A percentile compares a stretch with the other conserved stretches of the same genome.
Conservation (phyloP, 805 yeast species). For the Schwanniomyces yamadae region DNA sequence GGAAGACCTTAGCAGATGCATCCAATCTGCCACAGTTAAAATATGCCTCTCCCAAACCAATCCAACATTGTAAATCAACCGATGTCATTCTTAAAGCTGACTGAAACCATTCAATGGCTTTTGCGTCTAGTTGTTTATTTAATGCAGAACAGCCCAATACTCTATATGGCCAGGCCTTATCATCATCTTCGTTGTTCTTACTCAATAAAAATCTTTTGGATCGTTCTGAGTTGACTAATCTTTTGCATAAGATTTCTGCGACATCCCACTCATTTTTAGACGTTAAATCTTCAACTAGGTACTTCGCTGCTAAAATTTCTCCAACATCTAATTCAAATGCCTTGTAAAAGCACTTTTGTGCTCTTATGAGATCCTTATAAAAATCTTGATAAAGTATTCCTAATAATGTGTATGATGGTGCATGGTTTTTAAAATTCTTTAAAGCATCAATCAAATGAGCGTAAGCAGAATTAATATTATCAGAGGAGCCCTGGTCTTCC, state of each 20-base stretch:
- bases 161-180: slow-evolving; percentile 81
- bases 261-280: slow-evolving; percentile 74
- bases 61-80: slow-evolving; percentile 78
- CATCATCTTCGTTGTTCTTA: slow-evolving; percentile 26
- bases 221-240: slow-evolving; percentile 63
- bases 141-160: slow-evolving; percentile 78
- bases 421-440: slow-evolving; percentile 60
- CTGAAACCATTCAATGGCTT: slow-evolving; percentile 88
- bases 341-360: slow-evolving; percentile 81
- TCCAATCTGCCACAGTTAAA: slow-evolving; percentile 78
- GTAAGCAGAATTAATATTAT: slow-evolving; percentile 49
- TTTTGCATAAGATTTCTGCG: slow-evolving; percentile 69
- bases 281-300: slow-evolving; percentile 70
- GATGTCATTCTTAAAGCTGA: slow-evolving; percentile 71
- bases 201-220: slow-evolving; percentile 48
- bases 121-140: slow-evolving; percentile 66
- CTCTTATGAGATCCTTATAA: slow-evolving; percentile 60
- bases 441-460: slow-evolving; percentile 59
- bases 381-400: slow-evolving; percentile 69
- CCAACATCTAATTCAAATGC: slow-evolving; percentile 85
- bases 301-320: slow-evolving; percentile 71
- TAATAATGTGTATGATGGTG: slow-evolving; percentile 78
- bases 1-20: slow-evolving; percentile 82
- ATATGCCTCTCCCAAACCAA: slow-evolving; percentile 97
- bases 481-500: slow-evolving; percentile 17